Evolutionary conservation across 352 stramenopile species (phyloP), one percentile per base, ranked within the genome.

Genomic region (Thraustochytrium sp.): DNA sequence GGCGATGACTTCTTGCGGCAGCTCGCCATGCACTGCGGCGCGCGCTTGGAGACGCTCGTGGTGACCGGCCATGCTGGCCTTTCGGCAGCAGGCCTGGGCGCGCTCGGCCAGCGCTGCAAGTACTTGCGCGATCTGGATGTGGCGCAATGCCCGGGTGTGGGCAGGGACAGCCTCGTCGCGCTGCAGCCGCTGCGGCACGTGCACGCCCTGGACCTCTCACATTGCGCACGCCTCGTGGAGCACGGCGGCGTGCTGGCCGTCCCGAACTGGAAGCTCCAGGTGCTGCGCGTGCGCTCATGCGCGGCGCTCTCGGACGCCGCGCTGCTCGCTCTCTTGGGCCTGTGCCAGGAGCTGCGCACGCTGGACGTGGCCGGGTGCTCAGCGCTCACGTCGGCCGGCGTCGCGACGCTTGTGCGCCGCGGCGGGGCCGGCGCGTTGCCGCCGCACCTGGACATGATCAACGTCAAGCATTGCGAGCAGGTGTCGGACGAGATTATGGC

Each of bases 301-400:
- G 16, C 42, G 18, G n/a, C n/a, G 21, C 5, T 78, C 3, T 8
- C 31, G 9, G 65, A 78, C 49, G 65, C 4, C 13, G 9, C 31
- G 13, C 49, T 78, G n/a, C 5, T 62, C 29, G 26, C 44, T 31
- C 8, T 54, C 21, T 21, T 82, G 0, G n/a, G 42, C 11, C 26
- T 65, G 13, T 82, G 74, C 44, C 74, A 68, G 34, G 74, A 82
- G 56, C 74, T 82, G 0, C 74, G 36, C 3, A 51, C 74, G n/a
- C 51, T 82, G n/a, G 74, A 82, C 26, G 26, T 82, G 3, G 23
- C 1, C 11, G 74, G 34, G 5, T 82, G 74, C 31, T 0, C 11
- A 18, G 38, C 11, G 3, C 29, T 82, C 23, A 82, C 74, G 5
- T 51, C 44, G 23, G 18, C 3, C 29, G 23, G 53, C 62, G 37